Base-by-base conservation (phyloP, 331 rosid genomes). In the Quercus lobata region DNA sequence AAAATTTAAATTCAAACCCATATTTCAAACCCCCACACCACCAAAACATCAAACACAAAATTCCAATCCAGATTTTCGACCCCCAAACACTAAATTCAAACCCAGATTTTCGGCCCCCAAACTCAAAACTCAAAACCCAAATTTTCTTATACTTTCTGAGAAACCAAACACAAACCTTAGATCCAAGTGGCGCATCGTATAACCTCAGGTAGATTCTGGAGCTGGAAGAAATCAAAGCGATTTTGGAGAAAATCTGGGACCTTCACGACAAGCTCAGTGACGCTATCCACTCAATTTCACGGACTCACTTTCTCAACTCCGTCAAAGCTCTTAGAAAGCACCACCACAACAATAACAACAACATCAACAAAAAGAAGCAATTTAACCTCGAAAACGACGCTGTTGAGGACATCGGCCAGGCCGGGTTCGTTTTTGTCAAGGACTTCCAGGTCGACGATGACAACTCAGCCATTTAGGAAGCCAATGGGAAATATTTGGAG, bases 181-280 rank as follows among this genome's bases (percentile, higher is more conserved):
- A 25, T 25, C 27, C 27, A 25, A 25, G 27, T 25, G 27, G 27
- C 2, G 27, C 27, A 2, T 25, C 27, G 27, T 25, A 25, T 25
- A 25, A 25, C 27, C 27, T 25, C 27, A 1, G 2, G 27, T 0
- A 25, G 2, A 25, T 25, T 25, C 1, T 93, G 97, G 93, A 90
- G 72, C 85, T 91, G 82, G 98, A 93, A 15, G 99, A 93, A 81
- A 75, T 92, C 83, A 98, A 93, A 77, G 90, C 87, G 1, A 75
- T 92, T 69, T 89, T 93, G 24, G 99, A 93, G 87, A 96, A 87
- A 81, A 89, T 96, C 69, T 96, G 98, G 97, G 97, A 93, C 84
- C 87, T 96, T 2, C 99, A 96, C 85, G 97, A 96, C 88, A 96
- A 93, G 87, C 92, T 96, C 82, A 93, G 98, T 74, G 99, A 96